Evolutionary conservation across 345 rosid species (phyloP).

Genomic region (Rhodamnia rubescens): DNA sequence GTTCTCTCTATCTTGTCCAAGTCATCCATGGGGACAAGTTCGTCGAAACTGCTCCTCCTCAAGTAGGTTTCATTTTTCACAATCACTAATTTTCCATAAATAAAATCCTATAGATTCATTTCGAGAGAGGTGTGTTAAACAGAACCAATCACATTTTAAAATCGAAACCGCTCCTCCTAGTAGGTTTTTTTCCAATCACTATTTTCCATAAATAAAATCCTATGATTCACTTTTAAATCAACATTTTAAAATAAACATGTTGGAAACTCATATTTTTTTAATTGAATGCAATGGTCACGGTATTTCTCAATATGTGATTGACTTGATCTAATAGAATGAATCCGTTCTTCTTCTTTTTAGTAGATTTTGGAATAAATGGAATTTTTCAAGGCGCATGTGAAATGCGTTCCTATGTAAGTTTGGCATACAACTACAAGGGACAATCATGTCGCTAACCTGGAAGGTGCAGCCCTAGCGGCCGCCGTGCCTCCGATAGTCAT

Average conservation of each 20-base stretch:
- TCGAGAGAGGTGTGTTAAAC: fast-evolving
- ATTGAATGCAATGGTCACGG: background rate
- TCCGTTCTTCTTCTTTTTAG: background rate
- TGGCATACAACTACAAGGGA: background rate
- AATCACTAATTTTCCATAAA: background rate
- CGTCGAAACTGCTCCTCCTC: background rate
- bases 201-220: too few relatives aligned
- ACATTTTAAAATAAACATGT: background rate
- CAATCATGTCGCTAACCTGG: background rate
- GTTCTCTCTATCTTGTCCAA: background rate
- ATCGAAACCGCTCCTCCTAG: too few relatives aligned
- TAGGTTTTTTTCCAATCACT: too few relatives aligned
- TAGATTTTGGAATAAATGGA: background rate
- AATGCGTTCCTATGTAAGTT: background rate
- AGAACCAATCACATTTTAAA: background rate
- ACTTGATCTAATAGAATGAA: background rate
- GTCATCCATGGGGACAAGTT: background rate
- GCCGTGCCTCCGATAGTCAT: background rate
- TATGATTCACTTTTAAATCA: too few relatives aligned
- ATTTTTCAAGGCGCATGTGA: background rate
- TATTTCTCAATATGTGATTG: background rate
- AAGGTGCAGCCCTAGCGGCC: background rate
- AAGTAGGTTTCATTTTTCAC: background rate
- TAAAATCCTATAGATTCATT: background rate
- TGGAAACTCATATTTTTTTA: background rate